A percentile compares a stretch with the other conserved stretches of the same genome.
phyloP scores from a whole-genome alignment of 2,329 filamentous ascomycete species.

The Aureobasidium sp. region DNA sequence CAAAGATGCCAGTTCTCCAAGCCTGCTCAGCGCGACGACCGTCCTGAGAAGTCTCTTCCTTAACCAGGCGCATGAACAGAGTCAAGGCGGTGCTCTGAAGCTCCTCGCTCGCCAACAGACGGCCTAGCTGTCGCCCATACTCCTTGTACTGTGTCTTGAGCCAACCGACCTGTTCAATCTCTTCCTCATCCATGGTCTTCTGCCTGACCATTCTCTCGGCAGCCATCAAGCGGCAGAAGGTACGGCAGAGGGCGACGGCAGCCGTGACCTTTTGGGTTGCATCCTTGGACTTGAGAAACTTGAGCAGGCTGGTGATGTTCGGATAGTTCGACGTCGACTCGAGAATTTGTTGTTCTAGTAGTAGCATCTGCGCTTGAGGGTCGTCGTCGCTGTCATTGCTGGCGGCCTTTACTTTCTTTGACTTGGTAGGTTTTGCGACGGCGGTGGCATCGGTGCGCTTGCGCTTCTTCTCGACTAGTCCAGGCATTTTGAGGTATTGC shows the following conservation, averaged over 20 bases:
- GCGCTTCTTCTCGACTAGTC: slow-evolving; percentile 32
- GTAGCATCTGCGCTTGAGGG: slow-evolving; percentile 57
- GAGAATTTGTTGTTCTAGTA: slow-evolving; percentile 71
- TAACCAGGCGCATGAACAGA: slow-evolving; percentile 73
- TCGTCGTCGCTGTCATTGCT: slow-evolving; percentile 33
- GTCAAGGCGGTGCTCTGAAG: slow-evolving; percentile 62
- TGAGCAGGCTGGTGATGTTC: slow-evolving; percentile 69
- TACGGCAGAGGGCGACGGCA: slow-evolving; percentile 72
- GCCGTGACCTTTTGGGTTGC: slow-evolving; percentile 53
- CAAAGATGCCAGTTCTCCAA: slow-evolving; percentile 58
- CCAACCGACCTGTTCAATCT: slow-evolving; percentile 68
- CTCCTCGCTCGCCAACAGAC: slow-evolving; percentile 53
- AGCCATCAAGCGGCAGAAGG: slow-evolving; percentile 74
- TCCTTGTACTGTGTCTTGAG: slow-evolving; percentile 65
- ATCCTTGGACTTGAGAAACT: slow-evolving; percentile 43
- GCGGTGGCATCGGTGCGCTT: slow-evolving; percentile 29
- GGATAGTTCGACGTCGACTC: slow-evolving; percentile 88
- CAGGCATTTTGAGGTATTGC: slow-evolving; percentile 27
- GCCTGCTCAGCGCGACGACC: slow-evolving; percentile 44
- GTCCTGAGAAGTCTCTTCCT: slow-evolving; percentile 61
- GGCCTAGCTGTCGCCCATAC: slow-evolving; percentile 52
- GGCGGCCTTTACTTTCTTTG: slow-evolving; percentile 26
- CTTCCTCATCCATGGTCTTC: slow-evolving; percentile 61
- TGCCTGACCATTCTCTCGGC: slow-evolving; percentile 61
- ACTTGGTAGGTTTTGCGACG: slow-evolving; percentile 26